Percentiles rank a stretch among this genome's conserved stretches.
These are phyloP conservation scores for Violaceomyces palustris DNA, from an alignment of 1,284 basidiomycete species.

Conservation along the genomic window DNA sequence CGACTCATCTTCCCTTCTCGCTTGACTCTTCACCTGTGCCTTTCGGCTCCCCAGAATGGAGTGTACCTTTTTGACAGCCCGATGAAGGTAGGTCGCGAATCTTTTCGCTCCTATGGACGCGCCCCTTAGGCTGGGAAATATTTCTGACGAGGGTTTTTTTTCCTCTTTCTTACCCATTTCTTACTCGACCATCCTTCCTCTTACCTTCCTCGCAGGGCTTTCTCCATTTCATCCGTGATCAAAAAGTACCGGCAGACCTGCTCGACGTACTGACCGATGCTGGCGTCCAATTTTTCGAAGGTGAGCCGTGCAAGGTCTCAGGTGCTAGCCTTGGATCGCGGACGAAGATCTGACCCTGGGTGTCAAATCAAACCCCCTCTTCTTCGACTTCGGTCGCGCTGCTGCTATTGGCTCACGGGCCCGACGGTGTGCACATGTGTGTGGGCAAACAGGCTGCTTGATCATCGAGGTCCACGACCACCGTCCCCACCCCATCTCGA, in stretches of 20 bases:
- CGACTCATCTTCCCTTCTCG: too few relatives aligned
- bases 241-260: slow-evolving; percentile 42
- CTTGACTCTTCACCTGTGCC: background rate
- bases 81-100: slow-evolving; percentile 35
- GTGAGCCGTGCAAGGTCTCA: slow-evolving; percentile 5
- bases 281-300: slow-evolving; percentile 46
- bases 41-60: slow-evolving; percentile 19
- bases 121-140: background rate
- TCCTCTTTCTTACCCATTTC: background rate
- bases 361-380: too few relatives aligned
- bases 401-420: too few relatives aligned
- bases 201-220: slow-evolving; percentile 15
- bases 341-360: background rate
- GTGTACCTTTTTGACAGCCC: slow-evolving; percentile 48
- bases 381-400: too few relatives aligned
- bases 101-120: background rate
- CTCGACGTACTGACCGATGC: slow-evolving; percentile 43
- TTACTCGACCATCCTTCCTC: background rate
- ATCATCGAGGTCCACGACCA: slow-evolving; percentile 51
- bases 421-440: background rate
- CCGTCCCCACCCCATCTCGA: slow-evolving; percentile 17
- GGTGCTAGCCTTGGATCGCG: background rate
- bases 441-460: slow-evolving; percentile 40
- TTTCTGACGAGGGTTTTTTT: background rate
- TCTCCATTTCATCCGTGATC: slow-evolving; percentile 41